Conservation (phyloP, 2,329 filamentous ascomycete genomes). For the Neofusicoccum kwambonambiense region DNA sequence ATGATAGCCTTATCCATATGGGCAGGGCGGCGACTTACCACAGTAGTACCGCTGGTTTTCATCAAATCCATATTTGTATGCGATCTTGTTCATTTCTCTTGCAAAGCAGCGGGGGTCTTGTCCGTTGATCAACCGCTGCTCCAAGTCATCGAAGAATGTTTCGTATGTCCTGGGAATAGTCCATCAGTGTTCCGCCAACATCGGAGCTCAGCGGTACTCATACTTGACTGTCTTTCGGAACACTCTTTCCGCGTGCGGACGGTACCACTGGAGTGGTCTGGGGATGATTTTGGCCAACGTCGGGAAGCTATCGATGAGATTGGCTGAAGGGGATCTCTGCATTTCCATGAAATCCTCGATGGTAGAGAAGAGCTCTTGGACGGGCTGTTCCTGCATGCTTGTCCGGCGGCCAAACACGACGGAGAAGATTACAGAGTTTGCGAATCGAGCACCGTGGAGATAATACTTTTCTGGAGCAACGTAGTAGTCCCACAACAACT, state of each 20-base stretch:
- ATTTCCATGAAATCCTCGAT: neutral
- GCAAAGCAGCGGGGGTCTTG: neutral
- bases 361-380: neutral
- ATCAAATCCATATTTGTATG: neutral
- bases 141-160: neutral
- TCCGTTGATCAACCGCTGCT: neutral
- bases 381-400: neutral
- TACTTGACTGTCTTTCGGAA: neutral
- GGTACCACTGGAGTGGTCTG: neutral
- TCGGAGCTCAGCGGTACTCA: too few relatives aligned
- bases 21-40: neutral
- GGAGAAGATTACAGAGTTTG: neutral
- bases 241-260: neutral
- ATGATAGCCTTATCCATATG: too few relatives aligned
- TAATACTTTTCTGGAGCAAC: neutral
- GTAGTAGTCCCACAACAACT: neutral
- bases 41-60: neutral
- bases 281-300: neutral
- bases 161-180: neutral
- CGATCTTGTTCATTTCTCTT: neutral
- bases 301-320: neutral
- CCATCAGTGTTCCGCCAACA: too few relatives aligned
- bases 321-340: neutral
- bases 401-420: neutral
- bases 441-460: neutral